Conservation (phyloP, 108 stramenopile species). For the Fragilaria radians region DNA sequence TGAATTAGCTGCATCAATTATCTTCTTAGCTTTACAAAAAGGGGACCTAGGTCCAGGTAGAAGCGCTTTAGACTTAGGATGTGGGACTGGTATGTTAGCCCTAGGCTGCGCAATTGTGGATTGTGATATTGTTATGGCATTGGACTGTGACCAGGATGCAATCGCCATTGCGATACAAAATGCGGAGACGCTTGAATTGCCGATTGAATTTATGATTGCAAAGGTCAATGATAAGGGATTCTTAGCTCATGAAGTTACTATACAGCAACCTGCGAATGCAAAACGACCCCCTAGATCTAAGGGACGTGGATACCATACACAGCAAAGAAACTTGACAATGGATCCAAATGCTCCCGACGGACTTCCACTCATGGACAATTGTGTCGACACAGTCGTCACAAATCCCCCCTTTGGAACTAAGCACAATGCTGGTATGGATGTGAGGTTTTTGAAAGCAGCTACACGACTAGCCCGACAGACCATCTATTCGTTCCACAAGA, state of each 20-base stretch:
- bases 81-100: conserved; percentile 91
- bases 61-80: conserved; percentile 85
- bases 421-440: conserved; percentile 83
- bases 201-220: conserved; percentile 36
- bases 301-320: conserved; percentile 10
- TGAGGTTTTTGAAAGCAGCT: conserved; percentile 64
- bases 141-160: conserved; percentile 87
- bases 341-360: conserved; percentile 45
- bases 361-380: conserved; percentile 51
- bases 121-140: conserved; percentile 41
- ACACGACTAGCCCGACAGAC: conserved; percentile 59
- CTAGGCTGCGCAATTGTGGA: conserved; percentile 73
- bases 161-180: conserved; percentile 61
- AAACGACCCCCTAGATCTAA: not conserved
- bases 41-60: conserved; percentile 54
- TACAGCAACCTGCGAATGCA: not conserved
- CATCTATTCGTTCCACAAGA: conserved; percentile 95
- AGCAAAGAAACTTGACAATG: conserved; percentile 11
- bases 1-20: conserved; percentile 69
- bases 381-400: conserved; percentile 73
- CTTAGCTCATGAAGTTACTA: not conserved
- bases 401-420: conserved; percentile 92
- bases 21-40: conserved; percentile 55
- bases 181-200: conserved; percentile 22
- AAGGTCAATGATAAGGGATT: conserved; percentile 23